Percentiles rank a stretch among this genome's conserved stretches.
phyloP scores from a whole-genome alignment of 345 rosid species.

The Lagerstroemia speciosa region DNA sequence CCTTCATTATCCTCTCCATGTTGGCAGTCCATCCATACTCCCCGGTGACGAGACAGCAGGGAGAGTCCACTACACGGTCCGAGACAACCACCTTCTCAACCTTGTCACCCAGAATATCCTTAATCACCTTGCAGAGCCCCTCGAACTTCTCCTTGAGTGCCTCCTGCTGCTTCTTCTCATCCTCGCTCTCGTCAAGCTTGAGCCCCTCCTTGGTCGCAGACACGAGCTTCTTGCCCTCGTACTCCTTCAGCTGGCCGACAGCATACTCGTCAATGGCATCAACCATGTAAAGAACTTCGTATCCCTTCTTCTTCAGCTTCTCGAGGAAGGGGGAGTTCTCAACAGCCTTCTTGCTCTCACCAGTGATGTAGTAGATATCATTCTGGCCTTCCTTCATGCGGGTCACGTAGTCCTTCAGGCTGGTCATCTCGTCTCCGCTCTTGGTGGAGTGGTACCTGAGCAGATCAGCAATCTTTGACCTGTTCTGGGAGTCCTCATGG shows the following conservation, averaged over 20 bases:
- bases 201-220: constrained; percentile 88
- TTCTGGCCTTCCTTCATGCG: constrained; percentile 89
- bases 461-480: constrained; percentile 65
- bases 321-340: constrained; percentile 96
- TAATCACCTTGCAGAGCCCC: constrained; percentile 81
- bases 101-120: constrained; percentile 69
- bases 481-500: constrained; percentile 80
- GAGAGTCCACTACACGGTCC: constrained; percentile 79
- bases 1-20: constrained; percentile 93
- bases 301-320: constrained; percentile 81
- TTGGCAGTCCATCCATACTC: constrained; percentile 89
- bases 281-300: constrained; percentile 77
- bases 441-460: constrained; percentile 86
- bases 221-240: constrained; percentile 75
- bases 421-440: constrained; percentile 86
- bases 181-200: constrained; percentile 65
- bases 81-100: constrained; percentile 82
- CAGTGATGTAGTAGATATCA: constrained; percentile 78
- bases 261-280: constrained; percentile 88
- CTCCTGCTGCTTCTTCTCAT: constrained; percentile 69
- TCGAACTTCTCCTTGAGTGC: constrained; percentile 58
- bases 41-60: constrained; percentile 77
- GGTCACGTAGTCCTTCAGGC: constrained; percentile 85
- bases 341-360: constrained; percentile 89
- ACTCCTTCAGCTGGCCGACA: constrained; percentile 78